A percentile compares a stretch with the other conserved stretches of the same genome.
Evolutionary conservation across 2,329 filamentous ascomycete genomes (phyloP).

Genomic region (Fusarium xylarioides): DNA sequence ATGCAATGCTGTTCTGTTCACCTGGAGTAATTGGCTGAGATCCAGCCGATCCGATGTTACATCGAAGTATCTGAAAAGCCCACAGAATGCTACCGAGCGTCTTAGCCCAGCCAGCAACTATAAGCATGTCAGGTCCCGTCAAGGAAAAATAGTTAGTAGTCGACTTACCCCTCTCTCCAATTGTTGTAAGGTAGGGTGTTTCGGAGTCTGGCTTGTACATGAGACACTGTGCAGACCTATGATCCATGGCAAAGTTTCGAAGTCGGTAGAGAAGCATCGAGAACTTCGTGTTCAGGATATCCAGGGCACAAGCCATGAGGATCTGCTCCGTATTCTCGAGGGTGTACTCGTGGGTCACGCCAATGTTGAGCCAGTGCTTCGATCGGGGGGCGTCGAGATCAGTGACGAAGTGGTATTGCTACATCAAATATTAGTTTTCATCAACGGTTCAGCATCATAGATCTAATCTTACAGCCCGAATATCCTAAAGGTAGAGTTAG

Average conservation of each 20-base stretch:
- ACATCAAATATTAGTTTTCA: background rate
- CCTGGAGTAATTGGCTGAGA: background rate
- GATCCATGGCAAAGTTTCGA: background rate
- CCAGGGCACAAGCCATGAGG: background rate
- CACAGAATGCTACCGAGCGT: fast-evolving
- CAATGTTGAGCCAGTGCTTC: background rate
- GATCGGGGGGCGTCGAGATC: background rate
- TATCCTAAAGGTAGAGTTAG: background rate
- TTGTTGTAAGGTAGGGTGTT: background rate
- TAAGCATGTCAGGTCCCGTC: background rate
- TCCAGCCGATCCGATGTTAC: background rate
- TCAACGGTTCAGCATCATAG: background rate
- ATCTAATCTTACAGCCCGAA: background rate
- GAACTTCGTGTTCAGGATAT: background rate
- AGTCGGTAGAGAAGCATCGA: background rate
- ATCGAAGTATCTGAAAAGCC: background rate
- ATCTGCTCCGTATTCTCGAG: background rate
- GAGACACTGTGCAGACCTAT: background rate
- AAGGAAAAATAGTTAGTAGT: fast-evolving
- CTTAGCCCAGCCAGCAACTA: background rate
- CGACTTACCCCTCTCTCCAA: background rate
- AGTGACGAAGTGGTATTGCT: background rate
- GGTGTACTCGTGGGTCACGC: background rate
- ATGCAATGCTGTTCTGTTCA: background rate
- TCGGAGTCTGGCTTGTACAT: background rate